These are phyloP conservation scores for Aspergillus flavus DNA, from an alignment of 2,329 filamentous ascomycete genomes.

Conservation along the genomic window DNA sequence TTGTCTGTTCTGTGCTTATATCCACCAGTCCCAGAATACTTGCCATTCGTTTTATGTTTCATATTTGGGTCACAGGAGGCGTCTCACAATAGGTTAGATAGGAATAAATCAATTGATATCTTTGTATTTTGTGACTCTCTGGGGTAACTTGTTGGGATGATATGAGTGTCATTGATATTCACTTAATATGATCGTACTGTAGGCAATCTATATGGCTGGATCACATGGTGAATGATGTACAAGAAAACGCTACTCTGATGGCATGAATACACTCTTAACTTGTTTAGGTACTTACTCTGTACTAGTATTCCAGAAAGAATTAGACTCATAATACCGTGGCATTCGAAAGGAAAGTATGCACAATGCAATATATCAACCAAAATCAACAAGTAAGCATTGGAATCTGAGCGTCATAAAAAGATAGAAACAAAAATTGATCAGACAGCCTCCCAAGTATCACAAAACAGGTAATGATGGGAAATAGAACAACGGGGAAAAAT, in stretches of 20 bases:
- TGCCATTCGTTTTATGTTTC: slow-evolving; percentile 1
- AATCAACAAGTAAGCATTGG: slow-evolving; percentile 10
- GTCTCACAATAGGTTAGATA: background rate
- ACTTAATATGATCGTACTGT: background rate
- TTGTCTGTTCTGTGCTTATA: background rate
- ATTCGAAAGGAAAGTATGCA: slow-evolving; percentile 14
- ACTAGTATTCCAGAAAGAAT: slow-evolving; percentile 11
- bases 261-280: background rate
- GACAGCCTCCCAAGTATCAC: slow-evolving; percentile 41
- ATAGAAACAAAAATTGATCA: slow-evolving; percentile 35
- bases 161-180: too few species aligned
- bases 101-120: background rate
- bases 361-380: slow-evolving; percentile 12
- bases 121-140: background rate
- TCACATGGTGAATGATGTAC: background rate
- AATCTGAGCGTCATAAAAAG: slow-evolving; percentile 16
- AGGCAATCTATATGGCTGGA: background rate
- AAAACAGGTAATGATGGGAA: slow-evolving; percentile 21
- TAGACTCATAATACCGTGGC: slow-evolving; percentile 4
- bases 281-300: background rate
- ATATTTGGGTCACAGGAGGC: slow-evolving; percentile 9
- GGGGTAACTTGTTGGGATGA: too few species aligned
- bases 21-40: background rate
- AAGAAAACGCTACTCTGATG: background rate
- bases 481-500: background rate